Evolutionary conservation across 441 rosid species (phyloP), one percentile per base, ranked within the genome.

Genomic region (Hura crepitans): DNA sequence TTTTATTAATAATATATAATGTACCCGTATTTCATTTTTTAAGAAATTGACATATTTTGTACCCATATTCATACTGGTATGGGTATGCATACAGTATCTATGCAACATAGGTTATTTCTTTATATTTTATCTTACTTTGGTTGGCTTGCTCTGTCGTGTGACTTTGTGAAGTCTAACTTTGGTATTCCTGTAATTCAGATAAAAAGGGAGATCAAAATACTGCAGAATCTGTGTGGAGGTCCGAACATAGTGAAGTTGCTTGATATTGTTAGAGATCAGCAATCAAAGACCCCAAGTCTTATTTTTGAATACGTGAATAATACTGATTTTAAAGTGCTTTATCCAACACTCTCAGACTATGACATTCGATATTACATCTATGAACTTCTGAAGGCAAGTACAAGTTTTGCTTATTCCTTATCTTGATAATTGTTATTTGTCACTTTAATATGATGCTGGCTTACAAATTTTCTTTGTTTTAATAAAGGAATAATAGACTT

Each of bases 221-320:
- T 94, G 76, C 97, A 94, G 84, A 94, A 94, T 81, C 99, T 95
- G 17, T 95, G 97, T 53, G 99, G 99, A 31, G 99, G 99, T 50
- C 99, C 99, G 6, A 95, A 95, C 83, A 84, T 95, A 67, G 87
- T 94, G 70, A 90, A 90, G 83, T 76, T 94, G 84, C 96, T 87
- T 43, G 99, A 94, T 80, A 90, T 95, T 75, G 99, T 95, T 68
- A 88, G 99, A 80, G 99, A 95, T 86, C 96, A 92, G 87, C 99
- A 95, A 74, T 95, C 98, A 4, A 95, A 91, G 81, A 95, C 99
- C 5, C 99, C 98, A 0, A 95, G 99, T 78, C 89, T 95, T 64
- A 86, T 95, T 50, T 95, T 95, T 86, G 98, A 95, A 78, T 85
- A 88, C 71, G 96, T 95, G 72, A 92, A 95, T 76, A 95, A 88